These are phyloP conservation scores for Russula griseocarnosa DNA, from an alignment of 768 basidiomycete genomes.

Conservation along the genomic window DNA sequence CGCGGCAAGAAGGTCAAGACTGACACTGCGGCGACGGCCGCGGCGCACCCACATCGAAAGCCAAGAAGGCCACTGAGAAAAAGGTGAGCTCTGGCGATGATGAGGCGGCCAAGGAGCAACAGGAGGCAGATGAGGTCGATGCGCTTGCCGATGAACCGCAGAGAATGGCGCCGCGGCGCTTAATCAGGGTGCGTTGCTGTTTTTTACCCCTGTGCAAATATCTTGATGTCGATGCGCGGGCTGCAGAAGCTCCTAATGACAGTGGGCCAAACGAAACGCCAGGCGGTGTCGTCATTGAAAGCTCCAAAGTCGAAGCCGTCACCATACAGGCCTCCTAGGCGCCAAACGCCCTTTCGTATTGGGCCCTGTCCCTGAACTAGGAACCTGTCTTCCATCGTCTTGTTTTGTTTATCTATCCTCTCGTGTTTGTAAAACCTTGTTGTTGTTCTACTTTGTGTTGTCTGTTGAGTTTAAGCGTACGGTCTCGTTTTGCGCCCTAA, in stretches of 20 bases:
- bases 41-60: constrained; percentile 14
- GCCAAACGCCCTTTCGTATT: constrained; percentile 3
- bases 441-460: constrained; percentile 2
- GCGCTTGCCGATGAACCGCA: constrained; percentile 25
- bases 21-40: background rate
- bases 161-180: constrained; percentile 11
- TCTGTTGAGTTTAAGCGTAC: constrained; percentile 9
- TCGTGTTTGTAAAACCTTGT: constrained; percentile 12
- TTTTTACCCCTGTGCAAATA: background rate
- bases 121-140: constrained; percentile 26
- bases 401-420: constrained; percentile 21
- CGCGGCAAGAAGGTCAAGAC: constrained; percentile 24
- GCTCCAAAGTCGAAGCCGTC: constrained; percentile 8
- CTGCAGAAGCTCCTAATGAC: constrained; percentile 8
- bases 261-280: constrained; percentile 14
- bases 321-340: constrained; percentile 18
- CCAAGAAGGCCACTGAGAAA: constrained; percentile 23
- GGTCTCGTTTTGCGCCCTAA: constrained; percentile 1
- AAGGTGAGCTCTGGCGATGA: constrained; percentile 13
- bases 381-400: background rate
- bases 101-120: constrained; percentile 16
- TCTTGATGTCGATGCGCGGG: constrained; percentile 4
- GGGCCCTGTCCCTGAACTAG: background rate
- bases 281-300: constrained; percentile 17
- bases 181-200: constrained; percentile 5